Evolutionary conservation across 768 basidiomycete genomes (phyloP).

Genomic region (Lactarius vividus): DNA sequence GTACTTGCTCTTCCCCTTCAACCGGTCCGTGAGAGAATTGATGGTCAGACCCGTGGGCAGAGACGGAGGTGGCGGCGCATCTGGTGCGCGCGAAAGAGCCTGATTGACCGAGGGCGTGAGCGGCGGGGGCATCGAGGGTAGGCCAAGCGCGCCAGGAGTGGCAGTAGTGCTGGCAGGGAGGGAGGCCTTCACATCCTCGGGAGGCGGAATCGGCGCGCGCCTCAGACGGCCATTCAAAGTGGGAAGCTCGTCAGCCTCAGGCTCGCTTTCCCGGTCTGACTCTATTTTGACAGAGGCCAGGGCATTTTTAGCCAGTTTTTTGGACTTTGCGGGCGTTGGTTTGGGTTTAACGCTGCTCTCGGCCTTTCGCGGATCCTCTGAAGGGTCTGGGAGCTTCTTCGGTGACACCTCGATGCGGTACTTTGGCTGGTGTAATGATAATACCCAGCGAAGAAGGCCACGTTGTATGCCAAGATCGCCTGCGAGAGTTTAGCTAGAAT

Average conservation of each 20-base stretch:
- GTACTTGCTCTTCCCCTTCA: constrained; percentile 71
- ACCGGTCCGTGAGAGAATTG: constrained; percentile 53
- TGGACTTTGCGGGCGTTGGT: constrained; percentile 27
- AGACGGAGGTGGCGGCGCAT: constrained; percentile 33
- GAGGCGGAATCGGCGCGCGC: constrained; percentile 1
- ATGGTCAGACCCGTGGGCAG: constrained; percentile 63
- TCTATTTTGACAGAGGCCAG: constrained; percentile 1
- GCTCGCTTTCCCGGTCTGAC: constrained; percentile 7
- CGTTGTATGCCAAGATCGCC: constrained; percentile 86
- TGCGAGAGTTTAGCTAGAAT: constrained; percentile 30
- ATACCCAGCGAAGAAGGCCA: constrained; percentile 65
- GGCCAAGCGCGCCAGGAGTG: constrained; percentile 28
- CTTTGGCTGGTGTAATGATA: constrained; percentile 56
- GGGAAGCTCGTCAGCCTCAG: constrained; percentile 23
- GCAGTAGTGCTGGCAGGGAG: not conserved
- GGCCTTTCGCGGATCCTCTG: constrained; percentile 15
- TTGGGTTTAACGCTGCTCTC: constrained; percentile 18
- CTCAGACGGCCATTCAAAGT: constrained; percentile 7
- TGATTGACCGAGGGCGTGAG: constrained; percentile 70
- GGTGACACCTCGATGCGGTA: constrained; percentile 50
- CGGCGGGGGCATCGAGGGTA: constrained; percentile 48
- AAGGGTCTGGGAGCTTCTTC: constrained; percentile 40
- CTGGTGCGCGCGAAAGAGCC: constrained; percentile 40
- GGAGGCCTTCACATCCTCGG: not conserved
- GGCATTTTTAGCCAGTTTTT: not conserved